Conservation (phyloP, 1,284 basidiomycete species). For the Ustilago esculenta region DNA sequence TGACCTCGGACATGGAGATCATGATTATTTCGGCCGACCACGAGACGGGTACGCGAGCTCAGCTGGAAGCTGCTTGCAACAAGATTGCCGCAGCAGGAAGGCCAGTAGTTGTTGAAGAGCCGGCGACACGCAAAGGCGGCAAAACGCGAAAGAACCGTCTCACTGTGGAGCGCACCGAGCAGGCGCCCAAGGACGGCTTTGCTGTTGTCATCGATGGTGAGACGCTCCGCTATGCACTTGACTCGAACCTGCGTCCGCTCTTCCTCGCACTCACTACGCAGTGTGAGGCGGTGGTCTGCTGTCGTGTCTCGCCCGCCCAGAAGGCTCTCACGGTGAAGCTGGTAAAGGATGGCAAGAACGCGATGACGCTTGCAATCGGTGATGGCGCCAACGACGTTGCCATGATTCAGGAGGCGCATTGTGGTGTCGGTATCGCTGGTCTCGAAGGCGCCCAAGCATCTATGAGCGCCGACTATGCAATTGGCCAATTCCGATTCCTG, state of each 20-base stretch:
- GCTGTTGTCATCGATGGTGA: constrained; percentile 97
- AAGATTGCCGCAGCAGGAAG: constrained; percentile 85
- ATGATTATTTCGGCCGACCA: constrained; percentile 94
- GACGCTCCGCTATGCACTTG: constrained; percentile 83
- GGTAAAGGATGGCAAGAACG: constrained; percentile 91
- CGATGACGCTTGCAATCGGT: constrained; percentile 96
- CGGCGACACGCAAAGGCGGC: constrained; percentile 24
- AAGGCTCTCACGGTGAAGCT: constrained; percentile 94
- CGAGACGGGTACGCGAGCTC: constrained; percentile 78
- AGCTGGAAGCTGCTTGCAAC: constrained; percentile 92
- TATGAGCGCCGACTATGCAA: constrained; percentile 98
- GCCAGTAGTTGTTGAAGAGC: constrained; percentile 69
- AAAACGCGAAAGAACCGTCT: constrained; percentile 45
- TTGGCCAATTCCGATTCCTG: constrained; percentile 92
- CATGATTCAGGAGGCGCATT: constrained; percentile 98
- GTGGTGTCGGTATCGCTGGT: constrained; percentile 92
- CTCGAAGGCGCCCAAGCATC: constrained; percentile 97
- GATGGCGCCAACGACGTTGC: constrained; percentile 96
- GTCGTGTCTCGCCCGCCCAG: constrained; percentile 93
- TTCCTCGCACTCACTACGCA: constrained; percentile 93
- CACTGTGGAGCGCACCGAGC: constrained; percentile 43
- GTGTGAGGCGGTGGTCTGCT: constrained; percentile 96
- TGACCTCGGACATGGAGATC: constrained; percentile 73
- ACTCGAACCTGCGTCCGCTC: constrained; percentile 79
- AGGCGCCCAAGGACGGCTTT: constrained; percentile 71